Evolutionary conservation across 306 rosid genomes (phyloP).

Genomic region (Trifolium pratense): DNA sequence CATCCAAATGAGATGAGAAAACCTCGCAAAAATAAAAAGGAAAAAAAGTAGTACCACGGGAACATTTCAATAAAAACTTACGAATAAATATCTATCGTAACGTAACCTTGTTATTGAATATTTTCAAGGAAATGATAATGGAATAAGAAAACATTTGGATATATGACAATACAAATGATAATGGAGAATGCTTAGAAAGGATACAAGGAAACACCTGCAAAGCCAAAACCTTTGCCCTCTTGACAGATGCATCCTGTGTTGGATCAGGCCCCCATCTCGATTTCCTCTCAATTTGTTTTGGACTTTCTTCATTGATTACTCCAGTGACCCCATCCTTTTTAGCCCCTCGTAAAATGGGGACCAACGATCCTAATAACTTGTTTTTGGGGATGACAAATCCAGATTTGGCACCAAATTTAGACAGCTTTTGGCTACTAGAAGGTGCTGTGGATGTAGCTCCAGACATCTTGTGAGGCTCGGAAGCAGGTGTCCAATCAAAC

Average conservation of each 20-base stretch:
- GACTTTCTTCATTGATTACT: slow-evolving; percentile 56
- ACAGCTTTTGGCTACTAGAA: slow-evolving; percentile 63
- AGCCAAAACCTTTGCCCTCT: slow-evolving; percentile 77
- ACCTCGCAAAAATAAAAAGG: too few species aligned
- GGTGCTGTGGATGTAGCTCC: slow-evolving; percentile 61
- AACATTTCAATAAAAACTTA: slow-evolving; percentile 33
- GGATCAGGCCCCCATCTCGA: slow-evolving; percentile 90
- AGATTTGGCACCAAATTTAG: slow-evolving; percentile 75
- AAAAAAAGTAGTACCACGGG: neutral
- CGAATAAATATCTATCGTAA: slow-evolving; percentile 7
- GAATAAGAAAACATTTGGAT: neutral
- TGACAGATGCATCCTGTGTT: slow-evolving; percentile 69
- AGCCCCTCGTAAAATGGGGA: slow-evolving; percentile 72
- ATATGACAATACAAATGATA: slow-evolving; percentile 3
- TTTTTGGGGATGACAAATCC: slow-evolving; percentile 97
- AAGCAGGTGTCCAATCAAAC: slow-evolving; percentile 48
- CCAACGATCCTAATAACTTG: slow-evolving; percentile 84
- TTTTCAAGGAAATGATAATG: slow-evolving; percentile 24
- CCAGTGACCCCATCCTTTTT: slow-evolving; percentile 58
- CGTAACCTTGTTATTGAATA: slow-evolving; percentile 20
- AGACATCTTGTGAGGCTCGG: slow-evolving; percentile 64
- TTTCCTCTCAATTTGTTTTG: slow-evolving; percentile 65
- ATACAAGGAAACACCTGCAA: slow-evolving; percentile 67
- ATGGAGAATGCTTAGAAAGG: slow-evolving; percentile 35
- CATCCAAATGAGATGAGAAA: too few species aligned